A percentile compares a stretch with the other conserved stretches of the same genome.
These are phyloP conservation scores for Phytophthora aleatoria DNA, from an alignment of 352 stramenopile genomes.

Conservation along the genomic window DNA sequence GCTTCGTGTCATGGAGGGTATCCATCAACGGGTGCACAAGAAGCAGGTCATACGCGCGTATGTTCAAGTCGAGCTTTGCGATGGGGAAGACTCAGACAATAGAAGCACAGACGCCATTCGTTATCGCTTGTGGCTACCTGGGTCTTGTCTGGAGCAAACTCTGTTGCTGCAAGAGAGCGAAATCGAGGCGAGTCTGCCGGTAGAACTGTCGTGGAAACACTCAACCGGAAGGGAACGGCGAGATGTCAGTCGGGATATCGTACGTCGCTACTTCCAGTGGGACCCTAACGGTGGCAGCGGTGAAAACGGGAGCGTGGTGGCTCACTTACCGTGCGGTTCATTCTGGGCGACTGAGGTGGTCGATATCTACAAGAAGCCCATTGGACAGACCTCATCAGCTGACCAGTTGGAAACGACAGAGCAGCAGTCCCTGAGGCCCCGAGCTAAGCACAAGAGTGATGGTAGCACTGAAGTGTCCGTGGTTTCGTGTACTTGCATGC, in stretches of 20 bases:
- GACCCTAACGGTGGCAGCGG: constrained; percentile 13
- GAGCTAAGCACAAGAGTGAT: not conserved
- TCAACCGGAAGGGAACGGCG: constrained; percentile 17
- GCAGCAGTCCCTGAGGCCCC: not conserved
- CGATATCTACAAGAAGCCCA: not conserved
- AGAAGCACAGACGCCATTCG: constrained; percentile 10
- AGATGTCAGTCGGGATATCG: constrained; percentile 34
- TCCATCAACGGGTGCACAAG: constrained; percentile 47
- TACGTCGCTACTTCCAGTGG: constrained; percentile 46
- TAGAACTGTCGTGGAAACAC: constrained; percentile 42
- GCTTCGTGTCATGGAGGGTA: constrained; percentile 41
- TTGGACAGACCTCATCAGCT: not conserved
- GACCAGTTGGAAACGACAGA: not conserved
- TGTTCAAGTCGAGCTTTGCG: constrained; percentile 60
- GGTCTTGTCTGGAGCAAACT: constrained; percentile 55
- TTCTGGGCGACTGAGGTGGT: constrained; percentile 28
- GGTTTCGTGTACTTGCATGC: constrained; percentile 49
- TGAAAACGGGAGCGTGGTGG: constrained; percentile 32
- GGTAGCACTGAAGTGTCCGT: constrained; percentile 7
- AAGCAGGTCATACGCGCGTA: constrained; percentile 49
- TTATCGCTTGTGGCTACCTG: constrained; percentile 56
- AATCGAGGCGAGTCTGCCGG: constrained; percentile 55
- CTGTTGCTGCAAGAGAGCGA: constrained; percentile 52
- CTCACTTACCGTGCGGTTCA: constrained; percentile 36
- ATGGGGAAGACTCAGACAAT: constrained; percentile 2